Conservation (phyloP, 2,329 filamentous ascomycete genomes). For the Paecilomyces niveus region DNA sequence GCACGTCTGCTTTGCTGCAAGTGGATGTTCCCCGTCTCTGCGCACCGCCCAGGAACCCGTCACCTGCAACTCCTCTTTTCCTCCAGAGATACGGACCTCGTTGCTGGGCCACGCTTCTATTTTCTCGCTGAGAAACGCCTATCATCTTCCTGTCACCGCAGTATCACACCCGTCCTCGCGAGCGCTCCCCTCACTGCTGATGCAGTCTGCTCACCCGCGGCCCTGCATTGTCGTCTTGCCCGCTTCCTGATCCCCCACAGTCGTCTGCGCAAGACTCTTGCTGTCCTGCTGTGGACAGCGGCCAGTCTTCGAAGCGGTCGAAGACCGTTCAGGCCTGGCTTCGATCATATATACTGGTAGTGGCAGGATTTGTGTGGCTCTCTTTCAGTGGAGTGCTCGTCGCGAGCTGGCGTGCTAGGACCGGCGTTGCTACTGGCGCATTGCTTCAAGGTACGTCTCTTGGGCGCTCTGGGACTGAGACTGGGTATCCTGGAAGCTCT, state of each 20-base stretch:
- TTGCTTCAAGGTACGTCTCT: constrained; percentile 30
- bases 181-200: constrained; percentile 14
- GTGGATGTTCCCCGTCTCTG: background rate
- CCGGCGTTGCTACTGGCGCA: constrained; percentile 27
- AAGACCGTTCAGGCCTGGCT: background rate
- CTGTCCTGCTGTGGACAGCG: background rate
- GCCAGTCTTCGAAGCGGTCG: background rate
- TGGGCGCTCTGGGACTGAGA: background rate
- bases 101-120: constrained; percentile 3
- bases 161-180: constrained; percentile 1
- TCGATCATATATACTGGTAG: background rate
- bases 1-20: background rate
- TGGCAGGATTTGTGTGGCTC: background rate
- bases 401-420: constrained; percentile 25
- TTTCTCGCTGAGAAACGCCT: constrained; percentile 1
- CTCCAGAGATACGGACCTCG: background rate
- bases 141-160: constrained; percentile 1
- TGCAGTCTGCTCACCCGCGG: constrained; percentile 25
- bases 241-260: constrained; percentile 24
- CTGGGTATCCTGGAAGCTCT: background rate
- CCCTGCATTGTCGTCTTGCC: constrained; percentile 25
- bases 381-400: constrained; percentile 4
- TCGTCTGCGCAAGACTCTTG: constrained; percentile 10
- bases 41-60: background rate
- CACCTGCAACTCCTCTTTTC: background rate